Percentiles rank a stretch among this genome's conserved stretches.
These are phyloP conservation scores for Quercus lobata DNA, from an alignment of 331 rosid genomes.

Conservation along the genomic window DNA sequence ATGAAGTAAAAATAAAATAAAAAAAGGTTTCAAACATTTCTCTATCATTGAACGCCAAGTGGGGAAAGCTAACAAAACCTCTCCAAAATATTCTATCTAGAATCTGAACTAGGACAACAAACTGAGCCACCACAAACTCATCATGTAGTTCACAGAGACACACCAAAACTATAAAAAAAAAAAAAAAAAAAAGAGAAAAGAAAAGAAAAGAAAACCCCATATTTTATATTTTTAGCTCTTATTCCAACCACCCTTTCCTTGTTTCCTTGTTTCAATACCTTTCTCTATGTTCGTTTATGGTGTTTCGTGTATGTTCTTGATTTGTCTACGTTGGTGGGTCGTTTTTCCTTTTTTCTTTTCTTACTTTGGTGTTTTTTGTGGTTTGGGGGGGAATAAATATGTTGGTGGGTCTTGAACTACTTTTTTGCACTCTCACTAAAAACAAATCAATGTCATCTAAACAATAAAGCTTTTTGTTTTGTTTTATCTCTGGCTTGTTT, in stretches of 20 bases:
- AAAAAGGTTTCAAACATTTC: background rate
- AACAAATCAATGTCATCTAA: background rate
- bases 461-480: background rate
- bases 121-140: slow-evolving; percentile 8
- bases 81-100: slow-evolving; percentile 22
- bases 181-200: background rate
- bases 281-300: slow-evolving; percentile 31
- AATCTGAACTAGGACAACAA: slow-evolving; percentile 12
- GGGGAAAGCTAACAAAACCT: slow-evolving; percentile 4
- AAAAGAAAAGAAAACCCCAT: slow-evolving; percentile 11
- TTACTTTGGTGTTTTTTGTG: background rate
- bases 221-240: slow-evolving; percentile 29
- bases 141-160: too few relatives aligned
- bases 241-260: slow-evolving; percentile 32
- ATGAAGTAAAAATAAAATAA: too few relatives aligned
- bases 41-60: slow-evolving; percentile 14
- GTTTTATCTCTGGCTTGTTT: slow-evolving; percentile 19
- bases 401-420: slow-evolving; percentile 38
- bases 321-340: slow-evolving; percentile 50
- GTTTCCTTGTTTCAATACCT: slow-evolving; percentile 21
- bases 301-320: slow-evolving; percentile 48
- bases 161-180: slow-evolving; percentile 1
- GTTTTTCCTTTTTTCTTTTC: background rate
- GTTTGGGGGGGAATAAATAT: background rate
- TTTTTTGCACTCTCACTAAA: background rate